Evolutionary conservation across 78 protist species (phyloP), one percentile per base, ranked within the genome.

Genomic region (slime mould (Dictyostelium discoideum)): DNA sequence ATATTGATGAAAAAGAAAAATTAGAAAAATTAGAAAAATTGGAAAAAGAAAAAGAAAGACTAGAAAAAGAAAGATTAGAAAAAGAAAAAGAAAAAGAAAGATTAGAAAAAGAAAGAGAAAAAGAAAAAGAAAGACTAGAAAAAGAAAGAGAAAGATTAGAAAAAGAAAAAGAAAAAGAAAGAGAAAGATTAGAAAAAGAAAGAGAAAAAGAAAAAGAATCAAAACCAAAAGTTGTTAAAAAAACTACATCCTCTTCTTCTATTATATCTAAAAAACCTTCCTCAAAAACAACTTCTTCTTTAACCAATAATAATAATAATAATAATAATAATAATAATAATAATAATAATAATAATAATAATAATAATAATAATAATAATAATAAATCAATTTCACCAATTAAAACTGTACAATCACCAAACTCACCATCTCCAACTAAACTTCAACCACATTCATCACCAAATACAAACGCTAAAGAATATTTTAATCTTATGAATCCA

Each of bases 351-450:
- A n/a, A n/a, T n/a, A n/a, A n/a, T n/a, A n/a, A n/a, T n/a, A n/a
- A n/a, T n/a, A n/a, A n/a, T n/a, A n/a, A n/a, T n/a, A n/a, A n/a
- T n/a, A n/a, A n/a, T n/a, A n/a, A n/a, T n/a, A n/a, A n/a, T n/a
- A n/a, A 29, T 73, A 73, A 73, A 73, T 16, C 76, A 83, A 60
- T 37, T 60, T 39, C 87, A 60, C 76, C 87, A n/a, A 20, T 78
- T 7, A 29, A 42, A 26, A 2, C 14, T 67, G 39, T 67, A 24
- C 29, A 67, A 32, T 24, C 46, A 14, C 44, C 79, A 24, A 16
- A 26, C 4, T 24, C 40, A 32, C 79, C 37, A 32, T 32, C 79
- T n/a, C 79, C 79, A 73, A 73, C 44, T 24, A 67, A 67, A 67
- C 37, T 67, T 3, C 76, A 67, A 67, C 4, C 76, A 67, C 4